Base-by-base conservation (phyloP, 208 protist species). In the Acanthamoeba healyi region DNA sequence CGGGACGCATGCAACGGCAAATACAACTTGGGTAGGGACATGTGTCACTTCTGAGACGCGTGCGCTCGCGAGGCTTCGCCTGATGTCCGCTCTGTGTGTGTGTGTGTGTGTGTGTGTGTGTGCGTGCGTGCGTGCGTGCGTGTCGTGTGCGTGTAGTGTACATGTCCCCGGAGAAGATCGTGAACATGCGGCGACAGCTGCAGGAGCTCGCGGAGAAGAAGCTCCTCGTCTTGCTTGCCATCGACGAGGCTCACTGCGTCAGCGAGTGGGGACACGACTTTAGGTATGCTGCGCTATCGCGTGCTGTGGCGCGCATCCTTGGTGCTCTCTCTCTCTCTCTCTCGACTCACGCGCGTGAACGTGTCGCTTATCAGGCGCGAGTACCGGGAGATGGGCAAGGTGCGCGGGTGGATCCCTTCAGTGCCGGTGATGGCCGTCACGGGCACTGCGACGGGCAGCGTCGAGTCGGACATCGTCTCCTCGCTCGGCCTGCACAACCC, bases 251-350 rank as follows among this genome's bases (percentile, higher is more conserved):
- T 1, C 96, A 97, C 79, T 97, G 96, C 77, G 14, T 97, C 1
- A 86, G 42, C 38, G 42, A 96, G n/a, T 97, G 96, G 96, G 96
- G 96, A 7, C 95, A 97, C 92, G 88, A 96, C 32, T 97, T 97
- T 40, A 6, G 81, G 74, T 84, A 29, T 26, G 61, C n/a, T 24
- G 9, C 10, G 14, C 14, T 15, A 6, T 19, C 49, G 49, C 49
- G 49, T 54, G 49, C 49, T n/a, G n/a, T n/a, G n/a, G n/a, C n/a
- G n/a, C n/a, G n/a, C n/a, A n/a, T n/a, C n/a, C n/a, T n/a, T n/a
- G n/a, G n/a, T n/a, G n/a, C n/a, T n/a, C n/a, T n/a, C n/a, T n/a
- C n/a, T n/a, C n/a, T n/a, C n/a, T n/a, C n/a, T n/a, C n/a, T n/a
- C n/a, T n/a, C n/a, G n/a, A n/a, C n/a, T n/a, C n/a, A n/a, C n/a